A percentile compares a stretch with the other conserved stretches of the same genome.
Evolutionary conservation across 202 grass and related monocot genomes (phyloP).

Genomic region (Cymbopogon flexuosus): DNA sequence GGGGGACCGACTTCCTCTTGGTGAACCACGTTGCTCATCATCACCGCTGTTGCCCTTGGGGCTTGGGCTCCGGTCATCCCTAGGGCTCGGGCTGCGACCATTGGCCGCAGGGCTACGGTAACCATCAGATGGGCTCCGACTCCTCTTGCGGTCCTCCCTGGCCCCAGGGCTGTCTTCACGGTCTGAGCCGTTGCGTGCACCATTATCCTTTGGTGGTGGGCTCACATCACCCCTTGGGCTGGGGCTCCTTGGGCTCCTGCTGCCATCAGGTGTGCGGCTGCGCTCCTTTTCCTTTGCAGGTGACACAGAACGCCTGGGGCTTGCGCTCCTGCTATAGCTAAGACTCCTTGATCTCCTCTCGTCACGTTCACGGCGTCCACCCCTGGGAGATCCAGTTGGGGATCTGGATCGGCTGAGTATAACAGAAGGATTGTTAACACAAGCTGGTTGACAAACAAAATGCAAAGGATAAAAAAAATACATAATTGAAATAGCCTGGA

Average conservation of each 20-base stretch:
- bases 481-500: neutral
- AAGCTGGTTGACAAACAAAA: neutral
- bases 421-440: slow-evolving; percentile 3
- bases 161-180: slow-evolving; percentile 47
- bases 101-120: slow-evolving; percentile 59
- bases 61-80: slow-evolving; percentile 9
- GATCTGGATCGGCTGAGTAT: slow-evolving; percentile 53
- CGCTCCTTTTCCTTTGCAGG: slow-evolving; percentile 46
- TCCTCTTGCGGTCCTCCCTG: slow-evolving; percentile 44
- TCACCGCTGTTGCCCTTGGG: slow-evolving; percentile 10
- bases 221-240: slow-evolving; percentile 38
- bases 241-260: slow-evolving; percentile 55
- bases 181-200: slow-evolving; percentile 42
- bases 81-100: slow-evolving; percentile 31
- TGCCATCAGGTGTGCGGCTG: slow-evolving; percentile 53
- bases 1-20: slow-evolving; percentile 15
- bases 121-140: slow-evolving; percentile 52
- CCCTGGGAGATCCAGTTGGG: slow-evolving; percentile 58
- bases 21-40: slow-evolving; percentile 4
- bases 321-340: slow-evolving; percentile 62
- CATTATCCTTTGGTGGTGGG: slow-evolving; percentile 47
- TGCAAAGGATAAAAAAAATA: neutral
- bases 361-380: slow-evolving; percentile 33
- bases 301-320: slow-evolving; percentile 44
- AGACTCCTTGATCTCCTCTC: slow-evolving; percentile 71